phyloP scores from a whole-genome alignment of 495 filamentous ascomycete species.

The Tuber aestivum region DNA sequence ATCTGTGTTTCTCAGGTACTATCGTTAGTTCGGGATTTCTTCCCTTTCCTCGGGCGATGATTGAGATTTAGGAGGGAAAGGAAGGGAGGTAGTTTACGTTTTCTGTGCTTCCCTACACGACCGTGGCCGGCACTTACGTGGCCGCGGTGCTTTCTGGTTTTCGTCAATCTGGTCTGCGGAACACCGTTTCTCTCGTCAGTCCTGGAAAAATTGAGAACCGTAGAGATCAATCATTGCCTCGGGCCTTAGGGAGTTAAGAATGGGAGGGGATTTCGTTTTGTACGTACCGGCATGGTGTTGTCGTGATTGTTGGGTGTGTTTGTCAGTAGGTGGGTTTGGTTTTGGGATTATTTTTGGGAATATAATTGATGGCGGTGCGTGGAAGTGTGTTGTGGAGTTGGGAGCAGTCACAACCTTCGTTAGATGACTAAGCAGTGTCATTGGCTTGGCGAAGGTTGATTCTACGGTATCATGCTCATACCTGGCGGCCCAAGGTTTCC shows the following conservation, averaged over 20 bases:
- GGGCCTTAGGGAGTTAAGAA: not conserved
- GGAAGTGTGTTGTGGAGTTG: not conserved
- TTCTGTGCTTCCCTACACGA: constrained; percentile 88
- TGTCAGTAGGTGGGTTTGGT: not conserved
- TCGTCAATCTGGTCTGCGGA: constrained; percentile 41
- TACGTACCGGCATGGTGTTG: not conserved
- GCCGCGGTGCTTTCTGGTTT: constrained; percentile 58
- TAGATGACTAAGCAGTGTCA: not conserved
- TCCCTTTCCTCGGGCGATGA: constrained; percentile 7
- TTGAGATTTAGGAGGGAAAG: constrained; percentile 2
- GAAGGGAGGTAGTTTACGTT: constrained; percentile 52
- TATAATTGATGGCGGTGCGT: not conserved
- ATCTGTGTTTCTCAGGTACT: constrained; percentile 30
- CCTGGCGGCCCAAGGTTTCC: not conserved
- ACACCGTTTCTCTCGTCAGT: not conserved
- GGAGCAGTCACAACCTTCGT: not conserved
- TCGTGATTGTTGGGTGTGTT: not conserved
- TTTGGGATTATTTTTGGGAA: not conserved
- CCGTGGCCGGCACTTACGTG: constrained; percentile 91
- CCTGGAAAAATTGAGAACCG: not conserved
- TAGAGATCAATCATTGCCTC: not conserved
- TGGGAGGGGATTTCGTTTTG: not conserved
- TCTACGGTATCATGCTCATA: too few species aligned
- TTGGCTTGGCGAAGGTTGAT: not conserved
- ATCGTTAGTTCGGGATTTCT: constrained; percentile 1